These are phyloP conservation scores for Dimargaris verticillata DNA, from an alignment of 192 early-diverging fungal species.

Conservation along the genomic window DNA sequence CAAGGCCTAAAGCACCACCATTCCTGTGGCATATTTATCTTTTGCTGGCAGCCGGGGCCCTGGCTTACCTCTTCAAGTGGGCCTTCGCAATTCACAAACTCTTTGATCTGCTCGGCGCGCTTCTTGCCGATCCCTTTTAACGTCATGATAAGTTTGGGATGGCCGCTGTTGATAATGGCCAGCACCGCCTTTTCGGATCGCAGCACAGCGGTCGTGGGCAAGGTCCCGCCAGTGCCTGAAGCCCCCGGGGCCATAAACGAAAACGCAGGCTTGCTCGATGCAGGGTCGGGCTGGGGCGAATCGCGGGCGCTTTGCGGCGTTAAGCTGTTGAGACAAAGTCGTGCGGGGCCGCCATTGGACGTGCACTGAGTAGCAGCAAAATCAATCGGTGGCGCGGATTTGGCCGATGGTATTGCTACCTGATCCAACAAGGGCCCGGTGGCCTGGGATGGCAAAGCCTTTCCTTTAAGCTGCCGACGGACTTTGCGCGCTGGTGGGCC, in stretches of 20 bases:
- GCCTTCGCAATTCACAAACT: conserved; percentile 21
- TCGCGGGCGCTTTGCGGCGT: background rate
- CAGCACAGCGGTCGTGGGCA: too few relatives aligned
- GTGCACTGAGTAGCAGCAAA: background rate
- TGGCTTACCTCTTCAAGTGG: conserved; percentile 18
- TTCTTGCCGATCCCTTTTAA: conserved; percentile 40
- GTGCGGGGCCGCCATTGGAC: background rate
- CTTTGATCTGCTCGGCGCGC: conserved; percentile 36
- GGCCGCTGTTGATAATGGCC: conserved; percentile 35
- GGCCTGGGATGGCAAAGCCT: background rate
- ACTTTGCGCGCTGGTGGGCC: background rate
- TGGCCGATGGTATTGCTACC: background rate
- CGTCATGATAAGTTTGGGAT: conserved; percentile 31
- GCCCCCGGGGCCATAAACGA: background rate
- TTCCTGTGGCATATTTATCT: too few relatives aligned
- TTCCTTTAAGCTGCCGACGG: background rate
- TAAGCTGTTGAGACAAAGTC: background rate
- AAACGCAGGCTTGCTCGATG: background rate
- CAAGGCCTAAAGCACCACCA: too few relatives aligned
- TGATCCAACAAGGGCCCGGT: background rate
- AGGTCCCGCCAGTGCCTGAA: background rate
- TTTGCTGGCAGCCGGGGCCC: too few relatives aligned
- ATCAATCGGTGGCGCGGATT: too few relatives aligned
- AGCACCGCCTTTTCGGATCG: conserved; percentile 11
- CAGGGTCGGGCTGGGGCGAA: too few relatives aligned